These are phyloP conservation scores for Ramularia collo-cygni DNA, from an alignment of 2,329 filamentous ascomycete species.

Conservation along the genomic window DNA sequence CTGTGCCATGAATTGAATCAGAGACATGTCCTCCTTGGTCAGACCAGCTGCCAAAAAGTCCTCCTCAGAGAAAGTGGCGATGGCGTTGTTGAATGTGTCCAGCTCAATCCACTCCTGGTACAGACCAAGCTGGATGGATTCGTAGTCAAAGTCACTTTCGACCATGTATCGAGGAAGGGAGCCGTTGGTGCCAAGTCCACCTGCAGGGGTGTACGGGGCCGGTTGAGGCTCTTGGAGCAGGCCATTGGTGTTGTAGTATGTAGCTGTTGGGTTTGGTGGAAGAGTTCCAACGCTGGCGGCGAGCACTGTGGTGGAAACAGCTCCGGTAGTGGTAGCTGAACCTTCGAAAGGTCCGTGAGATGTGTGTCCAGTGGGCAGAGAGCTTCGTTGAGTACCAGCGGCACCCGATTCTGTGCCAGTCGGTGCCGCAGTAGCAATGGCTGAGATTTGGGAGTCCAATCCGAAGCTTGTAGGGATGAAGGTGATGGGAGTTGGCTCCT, in stretches of 20 bases:
- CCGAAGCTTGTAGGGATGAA: slow-evolving; percentile 38
- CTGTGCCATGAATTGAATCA: slow-evolving; percentile 70
- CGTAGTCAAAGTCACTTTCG: slow-evolving; percentile 75
- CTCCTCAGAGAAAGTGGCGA: slow-evolving; percentile 59
- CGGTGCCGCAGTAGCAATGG: slow-evolving; percentile 28
- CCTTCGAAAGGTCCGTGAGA: slow-evolving; percentile 65
- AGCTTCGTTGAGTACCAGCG: slow-evolving; percentile 42
- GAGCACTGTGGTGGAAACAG: slow-evolving; percentile 52
- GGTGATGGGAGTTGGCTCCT: slow-evolving; percentile 29
- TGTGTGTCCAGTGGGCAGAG: slow-evolving; percentile 50
- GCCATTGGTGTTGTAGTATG: slow-evolving; percentile 66
- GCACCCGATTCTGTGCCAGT: slow-evolving; percentile 26
- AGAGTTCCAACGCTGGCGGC: slow-evolving; percentile 52
- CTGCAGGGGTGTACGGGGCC: slow-evolving; percentile 61
- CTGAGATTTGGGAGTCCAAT: slow-evolving; percentile 37
- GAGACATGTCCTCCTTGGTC: slow-evolving; percentile 58
- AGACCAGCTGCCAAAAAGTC: slow-evolving; percentile 66
- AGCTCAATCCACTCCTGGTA: slow-evolving; percentile 84
- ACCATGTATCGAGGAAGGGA: slow-evolving; percentile 67
- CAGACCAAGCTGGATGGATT: slow-evolving; percentile 65
- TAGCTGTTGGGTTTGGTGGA: slow-evolving; percentile 55
- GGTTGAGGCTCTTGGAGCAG: slow-evolving; percentile 60
- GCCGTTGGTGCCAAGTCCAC: slow-evolving; percentile 73
- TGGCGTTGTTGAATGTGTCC: slow-evolving; percentile 71
- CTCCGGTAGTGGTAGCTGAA: slow-evolving; percentile 62